Evolutionary conservation across 2,329 filamentous ascomycete genomes (phyloP), one percentile per base, ranked within the genome.

Genomic region (Claviceps africana): DNA sequence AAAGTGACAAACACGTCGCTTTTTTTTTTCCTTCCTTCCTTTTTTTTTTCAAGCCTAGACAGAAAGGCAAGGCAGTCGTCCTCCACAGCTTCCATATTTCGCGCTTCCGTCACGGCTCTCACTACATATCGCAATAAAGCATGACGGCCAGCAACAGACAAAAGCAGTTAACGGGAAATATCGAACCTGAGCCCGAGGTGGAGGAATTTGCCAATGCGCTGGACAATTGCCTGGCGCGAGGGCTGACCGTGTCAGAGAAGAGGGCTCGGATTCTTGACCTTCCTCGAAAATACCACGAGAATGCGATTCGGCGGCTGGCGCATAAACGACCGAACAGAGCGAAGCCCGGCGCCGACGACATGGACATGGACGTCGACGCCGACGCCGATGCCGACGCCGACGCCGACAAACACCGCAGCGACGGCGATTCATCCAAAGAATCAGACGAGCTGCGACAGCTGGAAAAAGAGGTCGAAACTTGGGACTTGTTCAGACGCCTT

Each of bases 401-500:
- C 48, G 59, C 75, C 6, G 79, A 82, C 56, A 76, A 78, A 42
- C 52, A 53, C 9, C 22, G 40, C 22, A 15, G 25, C n/a, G 15
- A 35, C 25, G 19, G 33, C 13, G 33, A 21, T 21, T 19, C 48
- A 19, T 9, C 37, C 11, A 47, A 50, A 13, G 52, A 59, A 4
- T 33, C 54, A 19, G 59, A 62, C 15, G 60, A 66, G 47, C 61
- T 58, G 48, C 62, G 56, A 77, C 61, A 77, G 52, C 85, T 88
- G 75, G 82, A 94, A 66, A 77, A 85, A 57, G 93, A 98, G 67
- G 81, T 83, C 42, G 88, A 94, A 60, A 93, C 89, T 0, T 98
- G 93, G 93, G 83, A 94, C 62, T 74, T 97, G 30, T 71, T 97
- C 54, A 78, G 82, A 48, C 78, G 86, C 40, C 73, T 95, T 55